Conservation (phyloP, 2,329 filamentous ascomycete species). For the Diplodia sapinea region DNA sequence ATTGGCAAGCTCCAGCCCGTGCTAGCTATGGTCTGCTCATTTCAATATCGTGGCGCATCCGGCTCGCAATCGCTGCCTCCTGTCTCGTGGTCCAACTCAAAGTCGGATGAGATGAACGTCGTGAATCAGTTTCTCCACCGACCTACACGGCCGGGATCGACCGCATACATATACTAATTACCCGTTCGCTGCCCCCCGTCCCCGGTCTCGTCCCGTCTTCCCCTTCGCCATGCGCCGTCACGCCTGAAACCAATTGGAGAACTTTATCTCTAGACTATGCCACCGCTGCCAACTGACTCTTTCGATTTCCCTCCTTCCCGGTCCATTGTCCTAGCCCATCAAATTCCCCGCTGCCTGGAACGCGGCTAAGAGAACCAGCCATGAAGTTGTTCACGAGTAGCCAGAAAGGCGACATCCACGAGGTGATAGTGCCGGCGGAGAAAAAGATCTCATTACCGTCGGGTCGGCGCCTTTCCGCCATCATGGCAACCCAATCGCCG, state of each 20-base stretch:
- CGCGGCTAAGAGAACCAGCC: not conserved
- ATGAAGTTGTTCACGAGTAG: conserved; percentile 21
- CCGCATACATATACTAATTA: conserved; percentile 27
- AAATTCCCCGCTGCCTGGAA: not conserved
- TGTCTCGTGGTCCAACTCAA: conserved; percentile 20
- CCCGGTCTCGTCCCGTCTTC: conserved; percentile 7
- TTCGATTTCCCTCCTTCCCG: conserved; percentile 6
- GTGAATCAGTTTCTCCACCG: conserved; percentile 14
- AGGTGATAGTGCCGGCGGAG: conserved; percentile 33
- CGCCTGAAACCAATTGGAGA: conserved; percentile 25
- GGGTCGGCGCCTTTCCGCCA: conserved; percentile 50
- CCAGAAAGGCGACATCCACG: conserved; percentile 15
- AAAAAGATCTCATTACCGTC: conserved; percentile 52
- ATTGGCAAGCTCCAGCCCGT: conserved; percentile 23
- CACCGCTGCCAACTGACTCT: not conserved
- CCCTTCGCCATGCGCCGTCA: conserved; percentile 21
- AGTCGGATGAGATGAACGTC: conserved; percentile 2
- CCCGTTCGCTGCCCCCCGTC: not conserved
- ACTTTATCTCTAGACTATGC: conserved; percentile 22
- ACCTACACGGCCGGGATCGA: conserved; percentile 2
- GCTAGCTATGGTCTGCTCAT: conserved; percentile 21
- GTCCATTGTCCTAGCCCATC: conserved; percentile 10
- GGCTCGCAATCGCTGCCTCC: conserved; percentile 24
- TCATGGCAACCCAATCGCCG: conserved; percentile 44
- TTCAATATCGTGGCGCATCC: conserved; percentile 29